A percentile compares a stretch with the other conserved stretches of the same genome.
These are phyloP conservation scores for Jaenimonas drosophilae DNA, from an alignment of 208 protist genomes.

Conservation along the genomic window DNA sequence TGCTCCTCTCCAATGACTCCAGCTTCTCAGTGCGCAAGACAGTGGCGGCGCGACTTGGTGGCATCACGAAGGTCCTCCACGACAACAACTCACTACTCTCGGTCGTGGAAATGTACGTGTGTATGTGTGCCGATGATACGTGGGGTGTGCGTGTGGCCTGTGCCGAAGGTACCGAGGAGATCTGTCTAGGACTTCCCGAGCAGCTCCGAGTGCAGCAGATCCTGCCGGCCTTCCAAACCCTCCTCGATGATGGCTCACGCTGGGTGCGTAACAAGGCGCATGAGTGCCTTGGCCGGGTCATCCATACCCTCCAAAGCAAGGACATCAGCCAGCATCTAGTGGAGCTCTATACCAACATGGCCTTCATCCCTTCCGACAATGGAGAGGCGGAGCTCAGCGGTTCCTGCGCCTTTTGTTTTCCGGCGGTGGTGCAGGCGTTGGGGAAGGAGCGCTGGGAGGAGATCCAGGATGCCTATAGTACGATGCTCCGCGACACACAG, in stretches of 20 bases:
- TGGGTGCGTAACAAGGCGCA: slow-evolving; percentile 91
- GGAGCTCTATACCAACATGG: slow-evolving; percentile 90
- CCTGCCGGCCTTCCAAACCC: slow-evolving; percentile 50
- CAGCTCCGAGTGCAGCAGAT: slow-evolving; percentile 45
- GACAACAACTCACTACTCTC: slow-evolving; percentile 37
- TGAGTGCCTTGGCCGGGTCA: slow-evolving; percentile 86
- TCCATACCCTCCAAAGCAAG: slow-evolving; percentile 80
- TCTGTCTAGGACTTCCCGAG: slow-evolving; percentile 48
- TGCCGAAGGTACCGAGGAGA: slow-evolving; percentile 72
- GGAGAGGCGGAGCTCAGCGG: slow-evolving; percentile 84
- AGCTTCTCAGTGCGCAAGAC: slow-evolving; percentile 86
- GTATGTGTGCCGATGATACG: slow-evolving; percentile 91
- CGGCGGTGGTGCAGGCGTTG: slow-evolving; percentile 87
- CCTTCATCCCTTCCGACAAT: slow-evolving; percentile 74
- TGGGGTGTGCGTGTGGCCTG: slow-evolving; percentile 95
- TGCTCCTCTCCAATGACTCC: slow-evolving; percentile 80
- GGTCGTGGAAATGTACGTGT: slow-evolving; percentile 80
- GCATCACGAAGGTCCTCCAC: slow-evolving; percentile 38
- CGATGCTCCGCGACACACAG: slow-evolving; percentile 92
- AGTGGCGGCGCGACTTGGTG: slow-evolving; percentile 73
- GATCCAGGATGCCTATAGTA: slow-evolving; percentile 86
- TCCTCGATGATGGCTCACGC: slow-evolving; percentile 82
- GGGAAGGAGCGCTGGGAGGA: slow-evolving; percentile 82
- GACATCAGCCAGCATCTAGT: slow-evolving; percentile 80
- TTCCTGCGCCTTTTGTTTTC: slow-evolving; percentile 92